Base-by-base conservation (phyloP, 2,329 filamentous ascomycete species). In the Remersonia thermophila region DNA sequence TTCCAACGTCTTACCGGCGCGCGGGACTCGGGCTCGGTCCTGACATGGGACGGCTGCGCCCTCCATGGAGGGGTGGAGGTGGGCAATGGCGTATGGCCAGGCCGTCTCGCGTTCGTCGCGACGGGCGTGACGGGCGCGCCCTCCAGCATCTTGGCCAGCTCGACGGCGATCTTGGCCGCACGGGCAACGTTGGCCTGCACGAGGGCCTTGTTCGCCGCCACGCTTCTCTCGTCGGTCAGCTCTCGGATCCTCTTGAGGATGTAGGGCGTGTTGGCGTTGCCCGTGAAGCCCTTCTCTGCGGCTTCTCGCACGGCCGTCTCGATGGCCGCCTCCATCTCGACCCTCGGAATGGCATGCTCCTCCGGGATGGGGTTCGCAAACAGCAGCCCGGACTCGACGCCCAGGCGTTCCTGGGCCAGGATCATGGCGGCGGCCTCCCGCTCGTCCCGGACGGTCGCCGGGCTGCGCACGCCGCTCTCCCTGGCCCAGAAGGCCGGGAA, bases 401-500 rank as follows among this genome's bases (percentile, higher is more conserved):
- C 71, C 11, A 93, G 66, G 34, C 61, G 66, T 49, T 79, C 71
- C 60, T 93, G 84, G 1, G 85, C 83, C 47, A 83, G 67, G 39
- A 94, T 82, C 38, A 96, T 84, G n/a, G 80, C 77, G 1, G 91
- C 91, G 25, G 91, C 91, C 53, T 96, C 83, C 37, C 67, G 67
- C 54, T 93, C 84, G 46, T 79, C 71, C 36, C 76, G 61, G 29
- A 95, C 72, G 1, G 83, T 73, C 15, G 74, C 72, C 1, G 89
- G 89, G 52, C 85, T 93, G 56, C 67, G 76, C 35, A 81, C 62
- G 10, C 86, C 84, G 56, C 87, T 95, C 29, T 95, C 84, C 28
- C 89, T 68, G 0, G 83, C 83, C 72, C 83, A 98, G 58, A 98
- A 98, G 0, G 83, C 85, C 1, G 91, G 91, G 51, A 96, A 91